phyloP scores from a whole-genome alignment of 257 asterid genomes.

The Fraxinus excelsior region DNA sequence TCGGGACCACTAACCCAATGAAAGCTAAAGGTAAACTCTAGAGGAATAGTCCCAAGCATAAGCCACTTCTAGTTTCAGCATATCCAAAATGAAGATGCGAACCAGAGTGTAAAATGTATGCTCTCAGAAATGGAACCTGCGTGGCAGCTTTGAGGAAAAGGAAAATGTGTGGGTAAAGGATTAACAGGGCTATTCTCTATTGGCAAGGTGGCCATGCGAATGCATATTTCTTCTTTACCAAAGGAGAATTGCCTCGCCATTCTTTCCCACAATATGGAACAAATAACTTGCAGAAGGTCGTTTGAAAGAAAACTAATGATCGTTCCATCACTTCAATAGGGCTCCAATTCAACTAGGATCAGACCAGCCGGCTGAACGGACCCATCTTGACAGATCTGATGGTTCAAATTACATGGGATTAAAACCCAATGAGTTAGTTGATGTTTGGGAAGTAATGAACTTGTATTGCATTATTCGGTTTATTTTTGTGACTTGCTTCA shows the following conservation, averaged over 20 bases:
- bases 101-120: background rate
- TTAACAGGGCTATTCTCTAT: slow-evolving; percentile 53
- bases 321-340: no score
- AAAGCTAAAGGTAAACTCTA: no score
- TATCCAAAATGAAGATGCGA: background rate
- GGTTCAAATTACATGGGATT: no score
- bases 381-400: no score
- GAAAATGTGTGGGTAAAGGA: slow-evolving; percentile 18
- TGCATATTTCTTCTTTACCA: slow-evolving; percentile 55
- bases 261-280: slow-evolving; percentile 39
- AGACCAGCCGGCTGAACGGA: no score
- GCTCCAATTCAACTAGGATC: no score
- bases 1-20: background rate
- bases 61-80: background rate
- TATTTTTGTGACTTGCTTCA: no score
- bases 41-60: background rate
- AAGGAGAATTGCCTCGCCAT: slow-evolving; percentile 85
- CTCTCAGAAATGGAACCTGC: background rate
- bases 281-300: background rate
- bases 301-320: background rate
- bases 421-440: no score
- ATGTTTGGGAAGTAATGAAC: no score
- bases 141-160: background rate
- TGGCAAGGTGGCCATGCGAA: slow-evolving; percentile 2
- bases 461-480: no score